These are phyloP conservation scores for Gleditsia sinensis DNA, from an alignment of 306 rosid genomes.

Conservation along the genomic window DNA sequence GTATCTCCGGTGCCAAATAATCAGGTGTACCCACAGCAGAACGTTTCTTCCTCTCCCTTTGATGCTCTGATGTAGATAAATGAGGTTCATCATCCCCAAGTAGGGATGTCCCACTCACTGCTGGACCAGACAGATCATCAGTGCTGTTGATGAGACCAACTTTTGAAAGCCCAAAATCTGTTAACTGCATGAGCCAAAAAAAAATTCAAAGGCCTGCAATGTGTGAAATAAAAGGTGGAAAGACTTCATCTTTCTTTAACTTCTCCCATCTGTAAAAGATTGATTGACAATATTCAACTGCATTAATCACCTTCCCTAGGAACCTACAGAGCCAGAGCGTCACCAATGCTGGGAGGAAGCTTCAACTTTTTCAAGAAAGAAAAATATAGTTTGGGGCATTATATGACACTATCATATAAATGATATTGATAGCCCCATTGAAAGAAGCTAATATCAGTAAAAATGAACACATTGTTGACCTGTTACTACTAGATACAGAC, in stretches of 20 bases:
- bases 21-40: conserved; percentile 99
- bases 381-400: conserved; percentile 2
- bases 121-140: conserved; percentile 96
- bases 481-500: background rate
- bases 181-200: conserved; percentile 62
- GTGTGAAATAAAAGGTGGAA: background rate
- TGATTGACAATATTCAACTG: background rate
- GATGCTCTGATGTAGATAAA: conserved; percentile 69
- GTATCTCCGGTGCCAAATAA: conserved; percentile 99
- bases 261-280: background rate
- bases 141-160: conserved; percentile 99
- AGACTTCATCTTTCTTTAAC: background rate
- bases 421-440: background rate
- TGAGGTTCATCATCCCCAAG: conserved; percentile 77
- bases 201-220: conserved; percentile 19
- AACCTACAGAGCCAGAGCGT: background rate
- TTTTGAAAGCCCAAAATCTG: conserved; percentile 98
- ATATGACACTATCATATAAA: background rate
- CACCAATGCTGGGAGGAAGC: background rate
- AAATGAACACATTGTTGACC: background rate
- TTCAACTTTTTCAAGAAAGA: background rate
- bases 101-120: conserved; percentile 79
- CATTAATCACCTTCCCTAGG: background rate
- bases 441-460: conserved; percentile 16
- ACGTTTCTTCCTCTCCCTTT: conserved; percentile 86